A percentile compares a stretch with the other conserved stretches of the same genome.
Evolutionary conservation across 164 flowering plant genomes (phyloP).

Genomic region (Stephania japonica): DNA sequence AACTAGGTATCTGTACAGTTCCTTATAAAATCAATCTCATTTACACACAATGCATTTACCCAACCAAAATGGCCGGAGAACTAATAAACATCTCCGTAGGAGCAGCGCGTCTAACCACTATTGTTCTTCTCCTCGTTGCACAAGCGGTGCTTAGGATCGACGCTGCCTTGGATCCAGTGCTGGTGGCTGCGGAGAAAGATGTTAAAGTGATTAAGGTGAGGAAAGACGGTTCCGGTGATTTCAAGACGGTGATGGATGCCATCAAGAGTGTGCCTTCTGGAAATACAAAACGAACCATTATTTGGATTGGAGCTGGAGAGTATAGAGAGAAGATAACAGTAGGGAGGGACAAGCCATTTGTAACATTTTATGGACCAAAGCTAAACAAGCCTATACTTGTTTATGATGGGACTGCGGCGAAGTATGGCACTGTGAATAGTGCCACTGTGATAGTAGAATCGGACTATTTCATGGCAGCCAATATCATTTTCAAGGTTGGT

Average conservation of each 20-base stretch:
- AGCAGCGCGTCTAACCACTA: background rate
- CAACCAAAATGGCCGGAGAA: background rate
- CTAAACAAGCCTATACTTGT: conserved; percentile 24
- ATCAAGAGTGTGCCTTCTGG: conserved; percentile 37
- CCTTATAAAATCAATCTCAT: too few species aligned
- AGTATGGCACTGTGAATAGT: conserved; percentile 45
- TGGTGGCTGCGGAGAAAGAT: conserved; percentile 31
- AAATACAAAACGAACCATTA: conserved; percentile 31
- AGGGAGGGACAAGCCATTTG: conserved; percentile 31
- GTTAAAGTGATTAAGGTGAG: conserved; percentile 32
- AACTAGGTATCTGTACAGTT: too few species aligned
- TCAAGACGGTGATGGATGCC: conserved; percentile 52
- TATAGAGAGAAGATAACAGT: conserved; percentile 50
- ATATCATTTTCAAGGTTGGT: conserved; percentile 38
- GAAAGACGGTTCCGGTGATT: conserved; percentile 49
- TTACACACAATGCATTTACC: too few species aligned
- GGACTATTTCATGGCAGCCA: conserved; percentile 46
- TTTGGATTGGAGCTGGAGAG: conserved; percentile 39
- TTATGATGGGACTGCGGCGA: conserved; percentile 31
- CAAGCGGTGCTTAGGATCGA: background rate
- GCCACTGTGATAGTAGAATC: conserved; percentile 44
- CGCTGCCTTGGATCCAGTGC: too few species aligned
- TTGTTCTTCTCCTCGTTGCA: background rate
- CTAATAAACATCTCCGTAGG: background rate
- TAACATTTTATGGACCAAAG: conserved; percentile 46